phyloP scores from a whole-genome alignment of 768 basidiomycete species.

The Boletus edulis region DNA sequence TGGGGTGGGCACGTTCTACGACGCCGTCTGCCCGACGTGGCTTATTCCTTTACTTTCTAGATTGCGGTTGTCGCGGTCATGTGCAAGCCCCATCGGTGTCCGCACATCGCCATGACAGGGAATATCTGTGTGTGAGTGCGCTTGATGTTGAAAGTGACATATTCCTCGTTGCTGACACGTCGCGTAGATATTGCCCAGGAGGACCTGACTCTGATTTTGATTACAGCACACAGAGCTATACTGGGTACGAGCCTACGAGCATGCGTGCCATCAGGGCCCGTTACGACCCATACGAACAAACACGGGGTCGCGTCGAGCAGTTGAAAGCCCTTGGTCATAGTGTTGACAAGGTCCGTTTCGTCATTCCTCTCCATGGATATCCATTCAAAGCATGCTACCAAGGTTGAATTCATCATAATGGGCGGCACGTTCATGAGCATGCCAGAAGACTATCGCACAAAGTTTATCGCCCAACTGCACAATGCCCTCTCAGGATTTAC shows the following conservation, averaged over 20 bases:
- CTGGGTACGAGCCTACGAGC: constrained; percentile 94
- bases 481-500: constrained; percentile 97
- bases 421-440: constrained; percentile 99
- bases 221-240: constrained; percentile 97
- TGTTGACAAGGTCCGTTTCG: constrained; percentile 82
- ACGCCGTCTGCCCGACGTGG: not conserved
- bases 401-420: constrained; percentile 95
- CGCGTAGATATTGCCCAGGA: constrained; percentile 87
- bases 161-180: constrained; percentile 4
- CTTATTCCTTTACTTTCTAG: constrained; percentile 36
- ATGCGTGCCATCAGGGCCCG: constrained; percentile 98
- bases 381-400: not conserved
- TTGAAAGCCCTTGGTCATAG: constrained; percentile 93
- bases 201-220: constrained; percentile 99
- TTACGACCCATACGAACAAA: constrained; percentile 97
- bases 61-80: constrained; percentile 99
- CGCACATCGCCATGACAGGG: constrained; percentile 99
- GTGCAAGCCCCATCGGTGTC: constrained; percentile 99
- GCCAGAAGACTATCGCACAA: constrained; percentile 92
- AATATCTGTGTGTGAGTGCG: constrained; percentile 92
- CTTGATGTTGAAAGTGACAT: not conserved
- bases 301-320: constrained; percentile 92
- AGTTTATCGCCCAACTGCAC: constrained; percentile 94
- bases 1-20: constrained; percentile 55
- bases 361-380: not conserved